A percentile compares a stretch with the other conserved stretches of the same genome.
phyloP scores from a whole-genome alignment of 2,329 filamentous ascomycete genomes.

The Biscogniauxia marginata region DNA sequence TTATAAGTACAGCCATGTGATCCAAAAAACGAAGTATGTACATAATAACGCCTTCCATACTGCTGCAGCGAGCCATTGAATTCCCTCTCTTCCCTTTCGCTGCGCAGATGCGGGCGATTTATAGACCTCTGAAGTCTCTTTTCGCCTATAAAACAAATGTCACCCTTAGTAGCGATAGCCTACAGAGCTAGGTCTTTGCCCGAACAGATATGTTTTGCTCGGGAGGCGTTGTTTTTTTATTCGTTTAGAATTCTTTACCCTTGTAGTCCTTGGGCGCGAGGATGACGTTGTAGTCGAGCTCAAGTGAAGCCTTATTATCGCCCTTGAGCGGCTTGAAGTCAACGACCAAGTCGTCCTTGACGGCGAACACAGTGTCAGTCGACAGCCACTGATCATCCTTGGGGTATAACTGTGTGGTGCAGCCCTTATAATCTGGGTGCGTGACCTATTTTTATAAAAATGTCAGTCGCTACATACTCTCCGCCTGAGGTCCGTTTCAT shows the following conservation, averaged over 20 bases:
- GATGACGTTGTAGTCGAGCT: conserved; percentile 39
- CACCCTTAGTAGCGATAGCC: too few species aligned
- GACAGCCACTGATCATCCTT: conserved; percentile 62
- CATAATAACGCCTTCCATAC: background rate
- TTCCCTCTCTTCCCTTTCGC: background rate
- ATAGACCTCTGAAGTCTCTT: too few species aligned
- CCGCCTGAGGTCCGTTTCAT: too few species aligned
- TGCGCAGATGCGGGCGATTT: too few species aligned
- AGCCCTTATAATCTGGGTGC: conserved; percentile 64
- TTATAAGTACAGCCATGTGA: background rate
- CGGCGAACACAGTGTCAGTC: conserved; percentile 50
- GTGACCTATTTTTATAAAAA: conserved; percentile 39
- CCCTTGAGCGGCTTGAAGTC: conserved; percentile 45
- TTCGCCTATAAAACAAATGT: too few species aligned
- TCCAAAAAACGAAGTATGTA: background rate
- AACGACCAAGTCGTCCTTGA: conserved; percentile 52
- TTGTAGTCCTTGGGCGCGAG: conserved; percentile 46
- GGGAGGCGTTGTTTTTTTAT: background rate
- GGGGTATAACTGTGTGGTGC: conserved; percentile 78
- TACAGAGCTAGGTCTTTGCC: too few species aligned
- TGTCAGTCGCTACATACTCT: background rate
- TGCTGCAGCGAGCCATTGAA: too few species aligned
- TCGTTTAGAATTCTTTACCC: conserved; percentile 32
- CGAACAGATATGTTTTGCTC: too few species aligned
- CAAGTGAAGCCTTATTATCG: conserved; percentile 30